phyloP scores from a whole-genome alignment of 169 alveolate genomes.

The Sarcocystis neurona region DNA sequence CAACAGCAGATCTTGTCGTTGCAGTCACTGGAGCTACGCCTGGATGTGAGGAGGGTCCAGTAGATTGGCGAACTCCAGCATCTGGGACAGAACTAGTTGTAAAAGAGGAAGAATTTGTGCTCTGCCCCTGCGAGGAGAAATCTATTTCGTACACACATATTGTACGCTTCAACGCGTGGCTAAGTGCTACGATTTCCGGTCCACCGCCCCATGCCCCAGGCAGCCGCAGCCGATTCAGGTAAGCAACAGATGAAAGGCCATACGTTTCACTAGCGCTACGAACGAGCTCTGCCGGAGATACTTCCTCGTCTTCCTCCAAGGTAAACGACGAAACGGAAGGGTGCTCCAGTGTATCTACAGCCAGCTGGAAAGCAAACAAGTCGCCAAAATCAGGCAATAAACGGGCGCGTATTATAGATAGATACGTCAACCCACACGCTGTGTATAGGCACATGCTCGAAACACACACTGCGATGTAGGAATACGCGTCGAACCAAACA shows the following conservation, averaged over 20 bases:
- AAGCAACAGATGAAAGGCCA: constrained; percentile 5
- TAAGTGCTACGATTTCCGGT: constrained; percentile 47
- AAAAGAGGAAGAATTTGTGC: too few species aligned
- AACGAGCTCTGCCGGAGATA: neutral
- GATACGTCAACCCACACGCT: neutral
- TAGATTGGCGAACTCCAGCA: neutral
- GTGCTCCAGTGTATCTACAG: constrained; percentile 44
- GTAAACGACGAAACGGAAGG: neutral
- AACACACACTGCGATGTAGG: neutral
- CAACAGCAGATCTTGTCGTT: too few species aligned
- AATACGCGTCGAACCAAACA: neutral
- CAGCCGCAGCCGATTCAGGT: constrained; percentile 43
- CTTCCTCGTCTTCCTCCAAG: constrained; percentile 39
- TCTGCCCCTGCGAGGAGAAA: too few species aligned
- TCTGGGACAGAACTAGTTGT: too few species aligned
- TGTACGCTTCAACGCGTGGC: constrained; percentile 40
- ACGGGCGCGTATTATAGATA: neutral
- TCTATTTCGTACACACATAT: constrained; percentile 22
- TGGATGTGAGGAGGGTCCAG: neutral
- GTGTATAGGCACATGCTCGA: neutral
- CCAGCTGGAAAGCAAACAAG: constrained; percentile 18
- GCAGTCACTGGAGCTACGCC: too few species aligned
- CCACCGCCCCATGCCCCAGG: constrained; percentile 58
- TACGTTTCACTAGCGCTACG: constrained; percentile 11
- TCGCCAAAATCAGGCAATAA: constrained; percentile 9